A percentile compares a stretch with the other conserved stretches of the same genome.
Conservation (phyloP, 768 basidiomycete species). For the Tylopilus sp. region DNA sequence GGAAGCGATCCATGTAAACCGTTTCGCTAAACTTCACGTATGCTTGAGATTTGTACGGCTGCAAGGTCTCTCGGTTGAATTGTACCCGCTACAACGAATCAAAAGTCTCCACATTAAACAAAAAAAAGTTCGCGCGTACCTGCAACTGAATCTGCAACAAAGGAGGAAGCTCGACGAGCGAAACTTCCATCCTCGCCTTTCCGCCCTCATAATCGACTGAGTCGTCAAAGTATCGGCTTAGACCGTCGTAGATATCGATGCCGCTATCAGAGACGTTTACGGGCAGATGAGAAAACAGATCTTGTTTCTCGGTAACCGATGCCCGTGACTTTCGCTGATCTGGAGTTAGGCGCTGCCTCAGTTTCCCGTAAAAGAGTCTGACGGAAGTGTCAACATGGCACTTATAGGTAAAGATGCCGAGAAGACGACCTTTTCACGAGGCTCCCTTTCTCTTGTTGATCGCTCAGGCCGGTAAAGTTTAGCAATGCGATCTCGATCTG, state of each 20-base stretch:
- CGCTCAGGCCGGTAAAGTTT: conserved; percentile 53
- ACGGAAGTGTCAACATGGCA: conserved; percentile 4
- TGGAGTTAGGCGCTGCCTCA: conserved; percentile 56
- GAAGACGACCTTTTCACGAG: conserved; percentile 74
- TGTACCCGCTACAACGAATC: conserved; percentile 67
- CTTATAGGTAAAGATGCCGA: neutral
- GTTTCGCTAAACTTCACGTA: conserved; percentile 89
- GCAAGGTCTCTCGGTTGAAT: conserved; percentile 88
- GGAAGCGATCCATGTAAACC: conserved; percentile 88
- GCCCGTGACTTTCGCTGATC: conserved; percentile 41
- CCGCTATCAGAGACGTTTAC: conserved; percentile 90
- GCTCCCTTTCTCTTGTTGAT: conserved; percentile 59
- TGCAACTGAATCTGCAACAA: conserved; percentile 94
- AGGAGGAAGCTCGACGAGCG: conserved; percentile 82
- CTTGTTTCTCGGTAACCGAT: conserved; percentile 81
- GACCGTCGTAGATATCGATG: conserved; percentile 90
- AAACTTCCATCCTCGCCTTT: conserved; percentile 84
- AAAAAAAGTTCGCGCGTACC: conserved; percentile 42
- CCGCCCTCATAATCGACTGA: conserved; percentile 83
- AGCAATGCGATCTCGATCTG: conserved; percentile 92
- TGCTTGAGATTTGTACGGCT: conserved; percentile 94
- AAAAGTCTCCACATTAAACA: neutral
- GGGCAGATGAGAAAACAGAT: conserved; percentile 90
- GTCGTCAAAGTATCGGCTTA: conserved; percentile 89
- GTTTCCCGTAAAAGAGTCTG: conserved; percentile 87